A percentile compares a stretch with the other conserved stretches of the same genome.
Evolutionary conservation across 352 stramenopile genomes (phyloP).

Genomic region (Phytophthora palmivora): DNA sequence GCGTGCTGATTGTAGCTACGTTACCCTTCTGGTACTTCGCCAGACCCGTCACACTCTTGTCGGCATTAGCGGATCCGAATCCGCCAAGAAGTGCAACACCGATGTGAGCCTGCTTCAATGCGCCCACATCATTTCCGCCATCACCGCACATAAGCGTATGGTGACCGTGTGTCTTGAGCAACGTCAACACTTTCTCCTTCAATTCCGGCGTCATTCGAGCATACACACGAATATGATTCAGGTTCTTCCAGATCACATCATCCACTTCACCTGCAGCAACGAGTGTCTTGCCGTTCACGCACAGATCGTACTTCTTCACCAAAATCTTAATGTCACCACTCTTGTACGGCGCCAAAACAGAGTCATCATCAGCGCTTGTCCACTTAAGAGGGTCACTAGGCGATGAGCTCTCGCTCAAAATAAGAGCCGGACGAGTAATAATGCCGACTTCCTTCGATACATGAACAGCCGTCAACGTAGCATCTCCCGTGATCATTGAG

Average conservation of each 20-base stretch:
- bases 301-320: slow-evolving; percentile 87
- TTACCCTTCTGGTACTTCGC: slow-evolving; percentile 82
- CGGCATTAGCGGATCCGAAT: slow-evolving; percentile 86
- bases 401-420: slow-evolving; percentile 64
- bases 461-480: slow-evolving; percentile 96
- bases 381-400: slow-evolving; percentile 63
- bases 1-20: slow-evolving; percentile 49
- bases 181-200: slow-evolving; percentile 96
- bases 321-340: slow-evolving; percentile 66
- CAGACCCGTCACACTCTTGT: slow-evolving; percentile 85
- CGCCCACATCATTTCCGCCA: slow-evolving; percentile 98
- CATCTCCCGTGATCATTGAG: slow-evolving; percentile 99
- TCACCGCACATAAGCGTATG: slow-evolving; percentile 98
- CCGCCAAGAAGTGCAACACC: slow-evolving; percentile 83
- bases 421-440: slow-evolving; percentile 75
- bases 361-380: slow-evolving; percentile 84
- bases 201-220: slow-evolving; percentile 96
- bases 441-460: slow-evolving; percentile 97
- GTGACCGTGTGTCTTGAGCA: slow-evolving; percentile 93
- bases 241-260: slow-evolving; percentile 82
- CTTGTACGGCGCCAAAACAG: slow-evolving; percentile 67
- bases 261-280: slow-evolving; percentile 77
- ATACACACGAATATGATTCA: slow-evolving; percentile 93
- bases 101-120: slow-evolving; percentile 93
- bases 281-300: slow-evolving; percentile 84